Percentiles rank a stretch among this genome's conserved stretches.
Evolutionary conservation across 192 early-diverging fungal genomes (phyloP).

Genomic region (Linnemannia exigua): DNA sequence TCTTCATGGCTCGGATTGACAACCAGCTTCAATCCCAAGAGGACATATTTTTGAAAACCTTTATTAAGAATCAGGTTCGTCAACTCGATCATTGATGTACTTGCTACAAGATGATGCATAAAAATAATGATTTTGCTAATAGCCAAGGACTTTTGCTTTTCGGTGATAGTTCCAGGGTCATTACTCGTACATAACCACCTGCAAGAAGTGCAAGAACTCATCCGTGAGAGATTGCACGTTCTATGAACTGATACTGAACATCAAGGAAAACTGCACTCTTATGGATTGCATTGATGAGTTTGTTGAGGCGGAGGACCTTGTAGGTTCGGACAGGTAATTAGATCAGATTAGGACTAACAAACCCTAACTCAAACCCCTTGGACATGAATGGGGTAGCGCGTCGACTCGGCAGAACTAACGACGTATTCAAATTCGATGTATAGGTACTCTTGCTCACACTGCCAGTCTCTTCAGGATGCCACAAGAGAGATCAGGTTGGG

Average conservation of each 20-base stretch:
- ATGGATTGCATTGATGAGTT: slow-evolving; percentile 54
- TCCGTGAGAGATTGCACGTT: slow-evolving; percentile 36
- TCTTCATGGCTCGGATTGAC: slow-evolving; percentile 54
- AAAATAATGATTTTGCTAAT: not conserved
- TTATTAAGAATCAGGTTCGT: slow-evolving; percentile 38
- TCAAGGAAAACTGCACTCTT: slow-evolving; percentile 48
- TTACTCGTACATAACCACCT: slow-evolving; percentile 47
- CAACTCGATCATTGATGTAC: too few species aligned
- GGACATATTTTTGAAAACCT: slow-evolving; percentile 11
- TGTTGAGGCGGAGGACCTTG: slow-evolving; percentile 41
- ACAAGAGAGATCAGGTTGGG: slow-evolving; percentile 38
- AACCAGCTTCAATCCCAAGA: slow-evolving; percentile 38
- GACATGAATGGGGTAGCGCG: too few species aligned
- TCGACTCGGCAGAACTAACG: not conserved
- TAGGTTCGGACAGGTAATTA: slow-evolving; percentile 44
- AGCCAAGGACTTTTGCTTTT: not conserved
- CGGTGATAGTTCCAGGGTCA: slow-evolving; percentile 42
- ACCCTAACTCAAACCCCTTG: too few species aligned
- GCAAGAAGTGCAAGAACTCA: slow-evolving; percentile 46
- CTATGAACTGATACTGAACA: slow-evolving; percentile 52
- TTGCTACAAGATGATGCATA: not conserved
- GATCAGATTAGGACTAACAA: not conserved
- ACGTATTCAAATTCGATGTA: not conserved
- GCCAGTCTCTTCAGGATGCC: slow-evolving; percentile 54
- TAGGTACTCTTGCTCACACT: slow-evolving; percentile 44